A percentile compares a stretch with the other conserved stretches of the same genome.
Conservation (phyloP, 331 rosid species). For the Stylosanthes scabra region DNA sequence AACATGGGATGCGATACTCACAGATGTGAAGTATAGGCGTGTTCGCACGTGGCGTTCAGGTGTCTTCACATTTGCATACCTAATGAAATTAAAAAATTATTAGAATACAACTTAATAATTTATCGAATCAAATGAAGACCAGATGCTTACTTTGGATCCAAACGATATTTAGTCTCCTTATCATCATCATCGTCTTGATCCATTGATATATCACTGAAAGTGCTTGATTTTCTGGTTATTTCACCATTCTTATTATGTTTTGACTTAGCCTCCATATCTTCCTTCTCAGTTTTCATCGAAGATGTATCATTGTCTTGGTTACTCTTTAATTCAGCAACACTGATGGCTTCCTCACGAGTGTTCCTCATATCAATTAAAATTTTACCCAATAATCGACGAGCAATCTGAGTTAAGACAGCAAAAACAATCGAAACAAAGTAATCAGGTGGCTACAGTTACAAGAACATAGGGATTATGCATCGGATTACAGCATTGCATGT, state of each 20-base stretch:
- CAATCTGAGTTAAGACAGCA: constrained; percentile 61
- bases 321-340: constrained; percentile 82
- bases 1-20: constrained; percentile 48
- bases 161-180: constrained; percentile 94
- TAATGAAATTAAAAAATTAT: constrained; percentile 43
- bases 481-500: constrained; percentile 13
- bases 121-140: constrained; percentile 23
- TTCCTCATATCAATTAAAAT: constrained; percentile 92
- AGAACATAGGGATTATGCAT: constrained; percentile 3
- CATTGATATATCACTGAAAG: constrained; percentile 64
- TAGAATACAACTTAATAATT: constrained; percentile 28
- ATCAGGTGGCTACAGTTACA: constrained; percentile 23
- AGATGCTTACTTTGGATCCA: constrained; percentile 82
- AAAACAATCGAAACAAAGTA: constrained; percentile 30
- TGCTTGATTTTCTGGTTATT: constrained; percentile 58
- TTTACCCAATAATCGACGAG: constrained; percentile 97
- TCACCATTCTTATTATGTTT: constrained; percentile 74
- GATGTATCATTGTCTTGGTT: constrained; percentile 55
- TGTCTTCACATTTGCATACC: constrained; percentile 96
- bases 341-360: constrained; percentile 94
- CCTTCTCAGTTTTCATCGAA: constrained; percentile 53
- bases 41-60: constrained; percentile 98
- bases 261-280: constrained; percentile 60
- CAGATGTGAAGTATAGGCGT: constrained; percentile 95
- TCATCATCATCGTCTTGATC: constrained; percentile 97